A percentile compares a stretch with the other conserved stretches of the same genome.
Conservation (phyloP, 371 early-diverging fungal species). For the Syncephalastrum sp. region DNA sequence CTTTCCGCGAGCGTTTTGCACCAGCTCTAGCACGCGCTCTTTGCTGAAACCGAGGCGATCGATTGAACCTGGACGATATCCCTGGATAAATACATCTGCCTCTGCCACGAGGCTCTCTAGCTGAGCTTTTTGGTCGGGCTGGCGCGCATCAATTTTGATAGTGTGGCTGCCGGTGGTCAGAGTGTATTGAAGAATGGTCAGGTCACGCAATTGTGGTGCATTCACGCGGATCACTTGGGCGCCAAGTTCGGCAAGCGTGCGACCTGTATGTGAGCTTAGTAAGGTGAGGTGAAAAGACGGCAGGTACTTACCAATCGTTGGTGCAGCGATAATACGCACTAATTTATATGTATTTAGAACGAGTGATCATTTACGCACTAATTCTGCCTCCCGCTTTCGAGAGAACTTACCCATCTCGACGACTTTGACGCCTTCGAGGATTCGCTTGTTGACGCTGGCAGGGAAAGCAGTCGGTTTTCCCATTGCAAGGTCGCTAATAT, state of each 20-base stretch:
- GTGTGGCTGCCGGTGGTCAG: constrained; percentile 15
- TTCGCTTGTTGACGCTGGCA: background rate
- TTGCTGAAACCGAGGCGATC: constrained; percentile 17
- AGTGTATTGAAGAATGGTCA: constrained; percentile 10
- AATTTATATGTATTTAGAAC: background rate
- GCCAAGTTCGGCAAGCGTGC: constrained; percentile 20
- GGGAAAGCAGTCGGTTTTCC: constrained; percentile 4
- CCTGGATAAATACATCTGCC: constrained; percentile 22
- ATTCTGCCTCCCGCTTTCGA: background rate
- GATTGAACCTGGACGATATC: constrained; percentile 15
- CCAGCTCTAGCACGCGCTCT: constrained; percentile 11
- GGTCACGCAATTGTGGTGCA: constrained; percentile 15
- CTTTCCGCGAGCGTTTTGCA: background rate
- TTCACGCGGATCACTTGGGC: constrained; percentile 22
- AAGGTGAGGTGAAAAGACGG: too few species aligned
- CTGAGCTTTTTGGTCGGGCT: constrained; percentile 10
- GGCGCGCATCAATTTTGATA: constrained; percentile 10
- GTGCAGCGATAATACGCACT: constrained; percentile 12
- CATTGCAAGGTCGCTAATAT: constrained; percentile 1
- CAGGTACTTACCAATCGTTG: constrained; percentile 2
- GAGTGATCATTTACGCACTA: background rate
- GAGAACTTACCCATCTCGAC: constrained; percentile 13
- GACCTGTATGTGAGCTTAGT: background rate
- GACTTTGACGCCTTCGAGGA: constrained; percentile 11
- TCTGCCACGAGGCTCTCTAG: constrained; percentile 11